Evolutionary conservation across 2,329 filamentous ascomycete species (phyloP), one percentile per base, ranked within the genome.

Genomic region (Bipolaris bicolor): DNA sequence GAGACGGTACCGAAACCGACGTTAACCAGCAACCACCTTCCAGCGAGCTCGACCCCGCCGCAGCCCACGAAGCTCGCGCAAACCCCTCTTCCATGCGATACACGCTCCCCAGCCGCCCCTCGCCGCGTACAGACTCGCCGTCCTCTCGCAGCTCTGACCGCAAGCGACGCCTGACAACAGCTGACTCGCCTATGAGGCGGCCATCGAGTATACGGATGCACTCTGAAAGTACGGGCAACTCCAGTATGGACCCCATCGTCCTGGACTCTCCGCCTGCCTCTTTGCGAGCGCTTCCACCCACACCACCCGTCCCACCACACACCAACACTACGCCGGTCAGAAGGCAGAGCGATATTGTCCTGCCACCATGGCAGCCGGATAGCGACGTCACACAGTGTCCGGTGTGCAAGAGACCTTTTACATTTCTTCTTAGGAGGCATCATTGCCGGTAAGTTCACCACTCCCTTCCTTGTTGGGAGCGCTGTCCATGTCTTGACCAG

Each of bases 361-460:
- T 92, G 39, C 92, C 93, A 1, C 82, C 83, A 55, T 98, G 94
- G 94, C 93, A 97, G 78, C 90, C 92, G 3, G 94, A 98, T 76
- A 82, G 84, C 3, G 92, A 96, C 66, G 92, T 91, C 10, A 86
- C 87, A 1, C 84, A 87, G 60, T 98, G 94, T 74, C 91, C 92
- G 1, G 96, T 97, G 56, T 98, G 94, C 73, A 81, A 82, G 50
- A 85, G 85, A 0, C 85, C 88, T 46, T 98, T 98, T 72, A 90
- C 86, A 72, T 89, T 96, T 66, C 91, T 92, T 79, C 88, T 91
- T 71, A 84, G 94, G 61, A 96, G 96, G 73, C 94, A 98, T 78
- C 94, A 98, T 74, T 98, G 94, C 82, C 86, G 93, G 85, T 89
- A 80, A 46, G 84, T 33, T 47, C 13, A 51, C 34, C 6, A 34